A percentile compares a stretch with the other conserved stretches of the same genome.
Evolutionary conservation across 148 eudicot genomes (phyloP).

Genomic region (Spergularia bocconei): DNA sequence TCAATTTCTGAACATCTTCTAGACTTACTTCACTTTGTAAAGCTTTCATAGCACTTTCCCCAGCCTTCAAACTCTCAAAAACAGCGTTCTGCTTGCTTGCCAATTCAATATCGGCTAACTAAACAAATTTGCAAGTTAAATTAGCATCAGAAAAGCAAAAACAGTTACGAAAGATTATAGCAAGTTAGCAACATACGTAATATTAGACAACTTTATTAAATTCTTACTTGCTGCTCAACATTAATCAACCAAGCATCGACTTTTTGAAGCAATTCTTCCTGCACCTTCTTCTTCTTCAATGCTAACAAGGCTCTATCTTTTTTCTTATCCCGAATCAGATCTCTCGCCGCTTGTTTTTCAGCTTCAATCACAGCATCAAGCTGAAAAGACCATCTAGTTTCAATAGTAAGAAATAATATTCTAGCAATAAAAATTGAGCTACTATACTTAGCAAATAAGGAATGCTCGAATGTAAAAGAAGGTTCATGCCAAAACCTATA

Average conservation of each 20-base stretch:
- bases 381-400: conserved; percentile 39
- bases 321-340: conserved; percentile 89
- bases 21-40: conserved; percentile 87
- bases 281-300: conserved; percentile 90
- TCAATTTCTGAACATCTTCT: conserved; percentile 93
- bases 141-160: neutral
- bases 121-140: conserved; percentile 30
- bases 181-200: conserved; percentile 27
- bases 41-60: conserved; percentile 83
- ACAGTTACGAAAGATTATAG: conserved; percentile 31
- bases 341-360: conserved; percentile 93
- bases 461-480: neutral
- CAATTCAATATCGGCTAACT: conserved; percentile 98
- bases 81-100: conserved; percentile 97
- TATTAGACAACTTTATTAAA: conserved; percentile 58
- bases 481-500: neutral
- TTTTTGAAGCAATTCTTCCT: conserved; percentile 89
- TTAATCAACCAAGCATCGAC: conserved; percentile 92
- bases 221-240: conserved; percentile 11
- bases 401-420: neutral
- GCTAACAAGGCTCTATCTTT: conserved; percentile 96
- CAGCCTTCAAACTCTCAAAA: conserved; percentile 84
- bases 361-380: conserved; percentile 95
- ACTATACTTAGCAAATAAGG: neutral
- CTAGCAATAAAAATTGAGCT: neutral